phyloP scores from a whole-genome alignment of 441 rosid genomes.

The Euphorbia schlechtendalii region DNA sequence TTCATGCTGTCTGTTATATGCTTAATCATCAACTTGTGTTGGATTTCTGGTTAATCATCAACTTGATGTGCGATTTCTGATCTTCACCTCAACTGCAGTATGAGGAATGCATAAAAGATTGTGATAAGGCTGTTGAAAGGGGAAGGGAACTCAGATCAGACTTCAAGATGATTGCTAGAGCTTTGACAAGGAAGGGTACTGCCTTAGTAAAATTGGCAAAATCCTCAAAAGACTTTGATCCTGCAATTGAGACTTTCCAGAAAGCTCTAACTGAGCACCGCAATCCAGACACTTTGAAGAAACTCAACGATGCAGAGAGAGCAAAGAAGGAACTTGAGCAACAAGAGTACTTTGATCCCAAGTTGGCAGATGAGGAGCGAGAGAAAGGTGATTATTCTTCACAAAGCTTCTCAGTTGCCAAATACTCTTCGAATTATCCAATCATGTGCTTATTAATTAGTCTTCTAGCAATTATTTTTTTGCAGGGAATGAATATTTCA shows the following conservation, averaged over 20 bases:
- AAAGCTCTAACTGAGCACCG: constrained; percentile 97
- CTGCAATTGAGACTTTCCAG: constrained; percentile 83
- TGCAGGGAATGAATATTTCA: constrained; percentile 80
- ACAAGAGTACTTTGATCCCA: constrained; percentile 78
- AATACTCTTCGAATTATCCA: too few species aligned
- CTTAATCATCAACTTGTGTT: too few species aligned
- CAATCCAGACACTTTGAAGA: constrained; percentile 89
- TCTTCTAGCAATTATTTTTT: constrained; percentile 1
- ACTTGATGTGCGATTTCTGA: neutral
- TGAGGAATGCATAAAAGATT: constrained; percentile 76
- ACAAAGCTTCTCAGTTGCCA: neutral
- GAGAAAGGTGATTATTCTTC: constrained; percentile 59
- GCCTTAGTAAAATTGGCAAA: constrained; percentile 71
- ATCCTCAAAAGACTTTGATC: constrained; percentile 65
- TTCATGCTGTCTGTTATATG: too few species aligned
- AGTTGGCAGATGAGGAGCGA: constrained; percentile 82
- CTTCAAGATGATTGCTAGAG: constrained; percentile 87
- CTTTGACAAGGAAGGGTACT: constrained; percentile 92
- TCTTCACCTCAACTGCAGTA: constrained; percentile 35
- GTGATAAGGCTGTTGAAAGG: constrained; percentile 94
- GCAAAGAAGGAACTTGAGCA: constrained; percentile 89
- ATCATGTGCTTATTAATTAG: too few species aligned
- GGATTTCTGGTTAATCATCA: too few species aligned
- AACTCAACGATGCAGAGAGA: constrained; percentile 83
- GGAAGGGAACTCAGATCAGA: constrained; percentile 93